Conservation (phyloP, 2,329 filamentous ascomycete genomes). For the Periconia macrospinosa region DNA sequence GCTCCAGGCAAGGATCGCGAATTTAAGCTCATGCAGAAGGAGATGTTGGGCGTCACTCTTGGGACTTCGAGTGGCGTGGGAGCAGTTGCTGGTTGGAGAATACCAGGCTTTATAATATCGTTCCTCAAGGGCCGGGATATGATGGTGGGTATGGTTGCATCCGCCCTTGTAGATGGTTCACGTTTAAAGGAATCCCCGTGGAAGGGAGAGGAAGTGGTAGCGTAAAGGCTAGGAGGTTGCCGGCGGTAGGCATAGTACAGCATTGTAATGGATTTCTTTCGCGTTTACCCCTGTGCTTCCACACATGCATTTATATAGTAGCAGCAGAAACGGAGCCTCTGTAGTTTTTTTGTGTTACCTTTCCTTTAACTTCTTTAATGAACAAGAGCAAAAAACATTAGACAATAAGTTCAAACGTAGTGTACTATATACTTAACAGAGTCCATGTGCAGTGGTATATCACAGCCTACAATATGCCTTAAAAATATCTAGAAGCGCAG, state of each 20-base stretch:
- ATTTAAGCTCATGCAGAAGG: constrained; percentile 21
- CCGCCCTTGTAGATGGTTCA: neutral
- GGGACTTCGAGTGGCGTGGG: constrained; percentile 36
- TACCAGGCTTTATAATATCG: constrained; percentile 44
- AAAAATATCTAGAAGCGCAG: no score
- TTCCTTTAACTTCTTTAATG: no score
- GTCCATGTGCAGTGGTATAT: no score
- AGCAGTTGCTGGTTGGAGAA: constrained; percentile 39
- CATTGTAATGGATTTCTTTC: neutral
- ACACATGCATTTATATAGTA: no score
- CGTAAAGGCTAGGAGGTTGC: neutral
- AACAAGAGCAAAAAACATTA: no score
- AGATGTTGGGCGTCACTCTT: constrained; percentile 34
- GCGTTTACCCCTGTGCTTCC: neutral
- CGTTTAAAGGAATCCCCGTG: constrained; percentile 17
- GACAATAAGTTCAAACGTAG: no score
- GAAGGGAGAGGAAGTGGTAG: constrained; percentile 13
- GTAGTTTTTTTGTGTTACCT: no score
- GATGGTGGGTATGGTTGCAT: neutral
- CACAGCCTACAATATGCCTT: no score
- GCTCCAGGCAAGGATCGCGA: constrained; percentile 29
- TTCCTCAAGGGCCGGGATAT: constrained; percentile 47
- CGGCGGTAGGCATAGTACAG: neutral
- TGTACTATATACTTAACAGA: no score
- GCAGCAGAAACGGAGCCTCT: no score